Percentiles rank a stretch among this genome's conserved stretches.
Conservation (phyloP, 2,329 filamentous ascomycete genomes). For the Akanthomyces uredinophilus region DNA sequence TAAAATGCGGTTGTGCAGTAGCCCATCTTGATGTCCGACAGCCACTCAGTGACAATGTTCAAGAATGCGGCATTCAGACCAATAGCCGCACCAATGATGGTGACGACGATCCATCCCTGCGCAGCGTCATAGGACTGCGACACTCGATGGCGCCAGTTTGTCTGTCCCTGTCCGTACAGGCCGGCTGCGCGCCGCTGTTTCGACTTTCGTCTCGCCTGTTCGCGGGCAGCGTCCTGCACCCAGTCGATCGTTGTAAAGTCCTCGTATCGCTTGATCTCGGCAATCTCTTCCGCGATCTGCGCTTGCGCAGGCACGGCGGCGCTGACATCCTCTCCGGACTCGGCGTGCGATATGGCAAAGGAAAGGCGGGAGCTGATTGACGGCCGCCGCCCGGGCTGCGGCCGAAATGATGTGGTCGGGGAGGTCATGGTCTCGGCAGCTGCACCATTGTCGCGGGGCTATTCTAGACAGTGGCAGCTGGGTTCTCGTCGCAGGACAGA, state of each 20-base stretch:
- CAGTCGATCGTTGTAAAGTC: conserved; percentile 99
- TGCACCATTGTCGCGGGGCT: conserved; percentile 28
- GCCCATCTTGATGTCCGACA: conserved; percentile 93
- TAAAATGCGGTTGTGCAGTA: conserved; percentile 95
- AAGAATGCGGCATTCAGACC: conserved; percentile 88
- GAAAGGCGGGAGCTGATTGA: conserved; percentile 62
- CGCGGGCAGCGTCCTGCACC: conserved; percentile 94
- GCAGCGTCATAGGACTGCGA: conserved; percentile 90
- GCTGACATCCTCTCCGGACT: conserved; percentile 54
- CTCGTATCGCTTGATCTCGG: conserved; percentile 96
- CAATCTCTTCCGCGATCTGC: conserved; percentile 88
- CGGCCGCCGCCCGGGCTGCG: conserved; percentile 36
- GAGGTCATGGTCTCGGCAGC: conserved; percentile 35
- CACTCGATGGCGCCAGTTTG: conserved; percentile 74
- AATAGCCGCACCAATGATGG: conserved; percentile 85
- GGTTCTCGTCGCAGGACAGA: neutral
- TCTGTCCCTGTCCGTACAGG: conserved; percentile 63
- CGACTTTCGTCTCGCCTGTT: conserved; percentile 75
- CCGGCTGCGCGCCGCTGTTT: conserved; percentile 67
- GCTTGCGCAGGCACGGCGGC: conserved; percentile 53
- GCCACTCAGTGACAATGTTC: conserved; percentile 95
- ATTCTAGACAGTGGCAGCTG: neutral
- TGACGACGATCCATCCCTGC: conserved; percentile 97
- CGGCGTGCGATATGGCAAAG: conserved; percentile 60
- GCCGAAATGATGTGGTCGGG: conserved; percentile 29